Percentiles rank a stretch among this genome's conserved stretches.
Evolutionary conservation across 2,329 filamentous ascomycete genomes (phyloP).

Genomic region (Colletotrichum plurivorum): DNA sequence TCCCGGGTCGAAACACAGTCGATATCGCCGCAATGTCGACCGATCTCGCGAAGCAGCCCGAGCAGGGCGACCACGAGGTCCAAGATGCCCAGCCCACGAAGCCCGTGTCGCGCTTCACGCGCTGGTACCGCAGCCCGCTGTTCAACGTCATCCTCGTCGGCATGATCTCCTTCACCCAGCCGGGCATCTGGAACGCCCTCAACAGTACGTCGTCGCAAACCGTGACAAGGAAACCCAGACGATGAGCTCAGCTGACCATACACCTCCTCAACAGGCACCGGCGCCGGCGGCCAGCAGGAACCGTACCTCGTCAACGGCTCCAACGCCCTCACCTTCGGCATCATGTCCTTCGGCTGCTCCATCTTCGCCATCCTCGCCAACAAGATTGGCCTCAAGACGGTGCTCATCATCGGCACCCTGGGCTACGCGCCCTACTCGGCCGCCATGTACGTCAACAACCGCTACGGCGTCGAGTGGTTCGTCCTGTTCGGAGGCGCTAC

Average conservation of each 20-base stretch:
- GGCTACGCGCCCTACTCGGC: conserved; percentile 61
- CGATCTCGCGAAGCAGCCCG: conserved; percentile 29
- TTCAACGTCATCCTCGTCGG: conserved; percentile 63
- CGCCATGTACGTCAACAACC: conserved; percentile 59
- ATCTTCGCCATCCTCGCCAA: conserved; percentile 57
- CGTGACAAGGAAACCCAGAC: too few species aligned
- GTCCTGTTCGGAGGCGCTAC: conserved; percentile 58
- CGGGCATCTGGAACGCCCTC: conserved; percentile 63
- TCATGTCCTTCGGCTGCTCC: conserved; percentile 62
- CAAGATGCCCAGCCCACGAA: conserved; percentile 38
- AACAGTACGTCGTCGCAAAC: conserved; percentile 48
- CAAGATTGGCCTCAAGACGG: conserved; percentile 51
- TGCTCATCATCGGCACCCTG: conserved; percentile 58
- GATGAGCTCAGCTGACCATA: neutral
- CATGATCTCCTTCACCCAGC: conserved; percentile 59
- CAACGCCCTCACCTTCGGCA: conserved; percentile 77
- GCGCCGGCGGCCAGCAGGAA: conserved; percentile 75
- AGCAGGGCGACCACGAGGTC: conserved; percentile 23
- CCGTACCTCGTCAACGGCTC: conserved; percentile 79
- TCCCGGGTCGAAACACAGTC: neutral
- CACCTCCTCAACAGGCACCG: conserved; percentile 48
- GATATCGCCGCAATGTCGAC: conserved; percentile 24
- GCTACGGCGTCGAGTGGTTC: conserved; percentile 59
- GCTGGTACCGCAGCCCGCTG: conserved; percentile 59
- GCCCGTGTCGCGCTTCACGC: conserved; percentile 48